phyloP scores from a whole-genome alignment of 2,329 filamentous ascomycete species.

The Exophiala phaeomuriformis region DNA sequence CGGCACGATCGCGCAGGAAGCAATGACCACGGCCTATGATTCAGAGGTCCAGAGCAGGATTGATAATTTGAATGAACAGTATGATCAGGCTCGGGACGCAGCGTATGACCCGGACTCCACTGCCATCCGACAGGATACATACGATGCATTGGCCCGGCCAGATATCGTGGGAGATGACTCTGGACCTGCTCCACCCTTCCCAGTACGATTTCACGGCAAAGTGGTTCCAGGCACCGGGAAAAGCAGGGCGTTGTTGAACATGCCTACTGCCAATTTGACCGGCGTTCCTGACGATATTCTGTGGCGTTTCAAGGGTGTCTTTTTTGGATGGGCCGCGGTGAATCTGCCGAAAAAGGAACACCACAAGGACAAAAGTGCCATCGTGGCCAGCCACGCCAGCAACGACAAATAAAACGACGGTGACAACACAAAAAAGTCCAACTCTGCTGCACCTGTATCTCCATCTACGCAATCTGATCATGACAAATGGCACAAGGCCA shows the following conservation, averaged over 20 bases:
- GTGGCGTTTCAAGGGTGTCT: constrained; percentile 53
- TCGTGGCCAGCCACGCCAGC: too few relatives aligned
- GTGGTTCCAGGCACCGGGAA: constrained; percentile 42
- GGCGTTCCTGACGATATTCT: constrained; percentile 48
- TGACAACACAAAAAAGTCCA: too few relatives aligned
- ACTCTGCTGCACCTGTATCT: too few relatives aligned
- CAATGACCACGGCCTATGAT: constrained; percentile 32
- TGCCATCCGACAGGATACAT: neutral
- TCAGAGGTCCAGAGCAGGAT: constrained; percentile 32
- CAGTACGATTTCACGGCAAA: constrained; percentile 46
- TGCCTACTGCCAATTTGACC: constrained; percentile 50
- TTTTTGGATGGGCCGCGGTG: constrained; percentile 57
- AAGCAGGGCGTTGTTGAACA: constrained; percentile 37
- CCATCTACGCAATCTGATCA: too few relatives aligned
- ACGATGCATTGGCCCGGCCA: constrained; percentile 29
- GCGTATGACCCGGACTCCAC: constrained; percentile 16
- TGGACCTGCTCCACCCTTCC: constrained; percentile 50
- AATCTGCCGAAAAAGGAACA: constrained; percentile 27
- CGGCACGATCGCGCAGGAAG: constrained; percentile 30
- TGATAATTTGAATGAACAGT: constrained; percentile 34
- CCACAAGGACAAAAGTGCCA: too few relatives aligned
- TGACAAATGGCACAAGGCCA: constrained; percentile 50
- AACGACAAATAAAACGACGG: too few relatives aligned
- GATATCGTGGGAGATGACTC: constrained; percentile 43
- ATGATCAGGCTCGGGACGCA: constrained; percentile 29